Evolutionary conservation across 2,329 filamentous ascomycete species (phyloP).

Genomic region (Colletotrichum trifolii): DNA sequence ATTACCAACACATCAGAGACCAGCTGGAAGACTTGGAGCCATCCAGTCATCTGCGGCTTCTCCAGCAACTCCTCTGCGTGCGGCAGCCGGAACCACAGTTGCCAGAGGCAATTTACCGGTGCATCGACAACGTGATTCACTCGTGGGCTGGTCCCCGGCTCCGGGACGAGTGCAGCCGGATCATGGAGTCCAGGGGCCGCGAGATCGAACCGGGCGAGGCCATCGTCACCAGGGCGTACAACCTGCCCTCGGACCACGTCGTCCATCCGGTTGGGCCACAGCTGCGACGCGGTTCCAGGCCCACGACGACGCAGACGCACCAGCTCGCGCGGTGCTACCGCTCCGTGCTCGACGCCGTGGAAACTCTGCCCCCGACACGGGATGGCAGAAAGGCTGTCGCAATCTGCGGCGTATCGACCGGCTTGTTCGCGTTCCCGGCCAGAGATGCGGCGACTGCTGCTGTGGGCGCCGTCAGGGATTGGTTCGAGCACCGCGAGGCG

Average conservation of each 20-base stretch:
- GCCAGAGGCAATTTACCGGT: conserved; percentile 40
- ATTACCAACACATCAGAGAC: conserved; percentile 20
- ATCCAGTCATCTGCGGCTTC: conserved; percentile 29
- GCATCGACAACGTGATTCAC: conserved; percentile 51
- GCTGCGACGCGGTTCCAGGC: conserved; percentile 39
- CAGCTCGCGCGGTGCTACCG: conserved; percentile 45
- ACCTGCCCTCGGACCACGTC: conserved; percentile 43
- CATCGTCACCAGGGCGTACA: conserved; percentile 43
- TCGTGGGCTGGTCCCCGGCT: conserved; percentile 45
- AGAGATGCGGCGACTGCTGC: conserved; percentile 44
- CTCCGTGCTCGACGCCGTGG: conserved; percentile 44
- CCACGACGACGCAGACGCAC: conserved; percentile 35
- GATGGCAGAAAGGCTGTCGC: conserved; percentile 43
- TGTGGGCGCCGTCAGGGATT: conserved; percentile 39
- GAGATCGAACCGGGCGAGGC: conserved; percentile 43
- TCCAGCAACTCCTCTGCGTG: conserved; percentile 43
- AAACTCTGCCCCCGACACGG: conserved; percentile 40
- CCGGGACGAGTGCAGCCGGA: conserved; percentile 43
- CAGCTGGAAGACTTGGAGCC: conserved; percentile 28
- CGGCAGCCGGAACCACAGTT: conserved; percentile 40
- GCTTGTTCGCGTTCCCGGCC: conserved; percentile 47
- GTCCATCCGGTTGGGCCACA: conserved; percentile 50
- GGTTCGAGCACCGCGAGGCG: conserved; percentile 40
- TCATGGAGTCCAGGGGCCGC: conserved; percentile 40
- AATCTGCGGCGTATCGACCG: conserved; percentile 49